Evolutionary conservation across 1,284 basidiomycete species (phyloP).

Genomic region (Kwoniella shivajii): DNA sequence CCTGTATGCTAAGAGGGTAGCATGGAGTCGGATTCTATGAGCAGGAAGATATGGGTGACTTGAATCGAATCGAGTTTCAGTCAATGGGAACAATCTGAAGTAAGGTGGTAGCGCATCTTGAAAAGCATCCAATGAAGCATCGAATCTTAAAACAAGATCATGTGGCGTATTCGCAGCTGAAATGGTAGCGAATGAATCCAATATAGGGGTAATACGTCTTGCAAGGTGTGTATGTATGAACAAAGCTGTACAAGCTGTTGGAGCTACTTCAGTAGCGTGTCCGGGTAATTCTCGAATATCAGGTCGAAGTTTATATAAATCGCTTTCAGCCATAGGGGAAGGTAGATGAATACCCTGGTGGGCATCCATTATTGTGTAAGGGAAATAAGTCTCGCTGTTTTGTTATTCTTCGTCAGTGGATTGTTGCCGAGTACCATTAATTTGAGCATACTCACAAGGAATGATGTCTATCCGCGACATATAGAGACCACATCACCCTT

Average conservation of each 20-base stretch:
- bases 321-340: conserved; percentile 45
- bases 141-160: conserved; percentile 43
- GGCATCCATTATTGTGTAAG: conserved; percentile 48
- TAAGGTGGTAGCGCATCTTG: conserved; percentile 48
- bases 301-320: conserved; percentile 39
- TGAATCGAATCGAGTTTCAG: conserved; percentile 43
- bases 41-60: conserved; percentile 40
- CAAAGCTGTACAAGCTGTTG: conserved; percentile 43
- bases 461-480: conserved; percentile 45
- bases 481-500: conserved; percentile 49
- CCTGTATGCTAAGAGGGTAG: conserved; percentile 40
- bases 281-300: conserved; percentile 35
- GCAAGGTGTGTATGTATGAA: conserved; percentile 48
- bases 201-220: conserved; percentile 40
- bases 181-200: conserved; percentile 46
- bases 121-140: conserved; percentile 43
- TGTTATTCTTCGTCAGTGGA: conserved; percentile 6
- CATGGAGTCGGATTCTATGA: conserved; percentile 45
- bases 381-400: conserved; percentile 42
- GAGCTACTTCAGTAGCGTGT: conserved; percentile 37
- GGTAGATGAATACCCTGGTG: conserved; percentile 47
- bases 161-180: conserved; percentile 38
- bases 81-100: conserved; percentile 44
- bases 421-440: neutral
- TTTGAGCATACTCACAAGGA: conserved; percentile 33